Evolutionary conservation across 768 basidiomycete genomes (phyloP), one percentile per base, ranked within the genome.

Genomic region (Phylloporus sp.): DNA sequence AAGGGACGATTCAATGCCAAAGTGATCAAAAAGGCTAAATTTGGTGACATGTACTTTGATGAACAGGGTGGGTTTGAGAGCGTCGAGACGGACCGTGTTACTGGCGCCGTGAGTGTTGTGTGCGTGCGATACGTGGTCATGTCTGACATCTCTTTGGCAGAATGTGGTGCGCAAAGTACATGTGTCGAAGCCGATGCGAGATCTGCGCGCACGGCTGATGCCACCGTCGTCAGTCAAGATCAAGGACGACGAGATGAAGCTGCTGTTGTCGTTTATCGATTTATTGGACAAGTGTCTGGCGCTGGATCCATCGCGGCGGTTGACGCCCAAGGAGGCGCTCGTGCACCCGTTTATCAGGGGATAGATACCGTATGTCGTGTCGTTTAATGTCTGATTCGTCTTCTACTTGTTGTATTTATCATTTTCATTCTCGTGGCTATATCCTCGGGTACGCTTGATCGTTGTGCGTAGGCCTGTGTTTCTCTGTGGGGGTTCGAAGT

Each of bases 11-110:
- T 98, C 73, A 95, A 92, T 64, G 78, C 82, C 57, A 93, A 92
- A 71, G 84, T 92, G 84, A 88, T 98, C 69, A 97, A 95, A 73
- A 92, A 88, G 65, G 90, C 90, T 1, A 86, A 88, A 65, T 97
- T 98, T 70, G 91, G 90, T 2, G 86, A 91, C 45, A 71, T 88
- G 60, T 95, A 94, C 63, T 99, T 98, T 58, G 95, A 98, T 62
- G 94, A 97, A 45, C 84, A 88, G 76, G 85, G 89, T 44, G 88
- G 81, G 26, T 97, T 97, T 60, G 76, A 83, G 60, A 88, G 82
- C 56, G 77, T 92, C 5, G 94, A 95, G 69, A 84, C 77, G 59
- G 91, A 95, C 63, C 84, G 85, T 55, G 82, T 90, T 28, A 91
- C 90, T 5, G 89, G 91, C 16, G 77, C 79, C 52, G 95, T 95